A percentile compares a stretch with the other conserved stretches of the same genome.
Evolutionary conservation across 2,329 filamentous ascomycete genomes (phyloP).

Genomic region (Atkinsonella hypoxylon): DNA sequence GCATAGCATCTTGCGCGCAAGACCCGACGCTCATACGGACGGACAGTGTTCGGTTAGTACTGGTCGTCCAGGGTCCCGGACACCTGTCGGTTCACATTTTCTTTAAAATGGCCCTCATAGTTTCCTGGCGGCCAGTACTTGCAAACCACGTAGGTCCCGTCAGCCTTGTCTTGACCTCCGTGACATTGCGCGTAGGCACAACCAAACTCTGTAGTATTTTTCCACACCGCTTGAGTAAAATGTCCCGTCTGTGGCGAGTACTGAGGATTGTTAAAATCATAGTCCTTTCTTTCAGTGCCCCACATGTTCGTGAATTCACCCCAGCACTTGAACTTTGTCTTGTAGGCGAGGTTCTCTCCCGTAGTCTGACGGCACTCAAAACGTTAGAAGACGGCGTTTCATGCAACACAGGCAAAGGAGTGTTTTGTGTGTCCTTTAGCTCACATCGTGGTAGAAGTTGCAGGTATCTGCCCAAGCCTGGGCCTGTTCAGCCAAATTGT

Average conservation of each 20-base stretch:
- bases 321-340: neutral
- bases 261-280: neutral
- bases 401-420: neutral
- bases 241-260: neutral
- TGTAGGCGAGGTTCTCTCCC: constrained; percentile 4
- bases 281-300: constrained; percentile 1
- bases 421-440: too few species aligned
- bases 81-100: too few species aligned
- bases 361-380: neutral
- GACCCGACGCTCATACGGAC: too few species aligned
- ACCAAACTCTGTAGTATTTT: neutral
- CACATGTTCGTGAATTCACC: constrained; percentile 1
- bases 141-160: too few species aligned
- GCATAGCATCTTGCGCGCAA: too few species aligned
- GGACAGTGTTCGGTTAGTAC: too few species aligned
- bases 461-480: constrained; percentile 2
- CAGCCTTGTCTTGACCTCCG: too few species aligned
- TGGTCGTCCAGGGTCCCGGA: too few species aligned
- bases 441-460: constrained; percentile 1
- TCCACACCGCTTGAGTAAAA: constrained; percentile 3
- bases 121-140: too few species aligned
- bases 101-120: too few species aligned
- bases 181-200: too few species aligned
- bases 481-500: neutral
- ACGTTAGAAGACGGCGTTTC: too few species aligned